These are phyloP conservation scores for Parasitella parasitica DNA, from an alignment of 371 early-diverging fungal genomes.

Conservation along the genomic window DNA sequence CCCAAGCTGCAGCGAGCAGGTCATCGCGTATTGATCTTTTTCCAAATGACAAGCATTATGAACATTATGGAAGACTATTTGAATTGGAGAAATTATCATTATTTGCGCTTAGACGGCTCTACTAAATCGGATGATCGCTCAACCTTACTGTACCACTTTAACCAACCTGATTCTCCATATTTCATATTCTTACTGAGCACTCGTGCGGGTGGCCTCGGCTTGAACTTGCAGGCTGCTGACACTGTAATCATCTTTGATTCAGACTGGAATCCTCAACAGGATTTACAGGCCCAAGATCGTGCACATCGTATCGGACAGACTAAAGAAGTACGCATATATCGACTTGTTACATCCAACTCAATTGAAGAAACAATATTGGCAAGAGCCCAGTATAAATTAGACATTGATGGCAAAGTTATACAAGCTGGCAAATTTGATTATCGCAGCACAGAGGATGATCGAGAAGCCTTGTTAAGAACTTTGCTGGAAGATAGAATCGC, in stretches of 20 bases:
- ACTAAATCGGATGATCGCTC: conserved; percentile 93
- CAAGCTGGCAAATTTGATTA: conserved; percentile 99
- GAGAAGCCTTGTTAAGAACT: conserved; percentile 72
- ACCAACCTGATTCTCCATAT: conserved; percentile 77
- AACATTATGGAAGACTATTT: conserved; percentile 97
- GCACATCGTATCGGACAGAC: conserved; percentile 99
- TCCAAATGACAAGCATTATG: conserved; percentile 99
- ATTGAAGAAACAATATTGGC: conserved; percentile 97
- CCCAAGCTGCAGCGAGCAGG: conserved; percentile 87
- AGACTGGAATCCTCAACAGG: conserved; percentile 99
- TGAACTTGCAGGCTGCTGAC: conserved; percentile 99
- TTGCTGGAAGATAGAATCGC: conserved; percentile 69
- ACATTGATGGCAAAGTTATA: conserved; percentile 97
- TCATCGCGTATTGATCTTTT: conserved; percentile 96
- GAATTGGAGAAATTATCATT: conserved; percentile 70
- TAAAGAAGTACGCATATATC: conserved; percentile 97
- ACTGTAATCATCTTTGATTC: conserved; percentile 99
- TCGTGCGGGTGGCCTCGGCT: conserved; percentile 98
- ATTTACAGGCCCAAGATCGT: conserved; percentile 99
- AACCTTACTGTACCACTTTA: conserved; percentile 78
- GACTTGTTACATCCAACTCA: conserved; percentile 91
- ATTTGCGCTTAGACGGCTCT: conserved; percentile 94
- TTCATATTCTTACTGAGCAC: conserved; percentile 98
- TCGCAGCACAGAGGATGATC: conserved; percentile 91
- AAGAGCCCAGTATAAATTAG: conserved; percentile 92